phyloP scores from a whole-genome alignment of 768 basidiomycete species.

The Hysterangium stoloniferum region DNA sequence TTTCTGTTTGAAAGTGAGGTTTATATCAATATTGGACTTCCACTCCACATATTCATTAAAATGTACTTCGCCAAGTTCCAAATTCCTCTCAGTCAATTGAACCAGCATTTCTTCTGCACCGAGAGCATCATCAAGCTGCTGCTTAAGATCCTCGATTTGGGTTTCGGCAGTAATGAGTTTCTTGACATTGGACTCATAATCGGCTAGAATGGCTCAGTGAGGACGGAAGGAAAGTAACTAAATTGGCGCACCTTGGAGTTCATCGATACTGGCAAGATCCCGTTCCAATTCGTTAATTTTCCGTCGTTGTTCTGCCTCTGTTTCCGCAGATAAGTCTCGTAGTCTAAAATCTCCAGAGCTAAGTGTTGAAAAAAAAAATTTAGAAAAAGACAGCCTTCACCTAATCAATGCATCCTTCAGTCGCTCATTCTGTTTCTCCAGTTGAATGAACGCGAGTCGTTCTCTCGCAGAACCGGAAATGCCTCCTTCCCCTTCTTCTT shows the following conservation, averaged over 20 bases:
- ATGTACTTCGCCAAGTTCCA: conserved; percentile 79
- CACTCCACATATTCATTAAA: neutral
- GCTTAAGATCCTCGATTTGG: conserved; percentile 89
- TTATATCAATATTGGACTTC: neutral
- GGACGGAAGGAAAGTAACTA: neutral
- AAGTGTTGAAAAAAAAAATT: neutral
- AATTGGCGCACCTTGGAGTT: conserved; percentile 58
- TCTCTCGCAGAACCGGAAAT: conserved; percentile 31
- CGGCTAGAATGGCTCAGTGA: conserved; percentile 35
- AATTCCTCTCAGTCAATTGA: conserved; percentile 88
- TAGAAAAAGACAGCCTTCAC: conserved; percentile 31
- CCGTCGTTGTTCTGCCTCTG: conserved; percentile 74
- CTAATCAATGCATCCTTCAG: conserved; percentile 89
- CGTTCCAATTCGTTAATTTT: conserved; percentile 86
- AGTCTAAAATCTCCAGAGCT: conserved; percentile 38
- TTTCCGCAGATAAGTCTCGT: conserved; percentile 83
- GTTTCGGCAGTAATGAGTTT: conserved; percentile 84
- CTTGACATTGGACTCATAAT: conserved; percentile 71
- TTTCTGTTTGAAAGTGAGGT: conserved; percentile 48
- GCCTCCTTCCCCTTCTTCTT: conserved; percentile 23
- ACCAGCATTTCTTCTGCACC: conserved; percentile 96
- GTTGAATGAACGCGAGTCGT: conserved; percentile 70
- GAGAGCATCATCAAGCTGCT: conserved; percentile 89
- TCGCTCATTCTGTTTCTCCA: conserved; percentile 95
- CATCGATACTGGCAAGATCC: conserved; percentile 69